These are phyloP conservation scores for Salvia miltiorrhiza DNA, from an alignment of 257 asterid species.

Conservation along the genomic window DNA sequence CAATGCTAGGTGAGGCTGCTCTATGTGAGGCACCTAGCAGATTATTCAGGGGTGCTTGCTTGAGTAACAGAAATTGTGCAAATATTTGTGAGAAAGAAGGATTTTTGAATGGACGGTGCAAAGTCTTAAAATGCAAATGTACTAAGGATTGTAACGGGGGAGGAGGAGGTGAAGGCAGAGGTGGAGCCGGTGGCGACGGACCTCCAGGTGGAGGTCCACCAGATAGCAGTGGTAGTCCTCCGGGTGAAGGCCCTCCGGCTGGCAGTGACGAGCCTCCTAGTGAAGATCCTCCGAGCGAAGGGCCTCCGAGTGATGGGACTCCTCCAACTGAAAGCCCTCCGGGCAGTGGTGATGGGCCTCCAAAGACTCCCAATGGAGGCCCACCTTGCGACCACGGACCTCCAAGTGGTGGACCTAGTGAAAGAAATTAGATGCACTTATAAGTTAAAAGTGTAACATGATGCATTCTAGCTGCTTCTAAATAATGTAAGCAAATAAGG, in stretches of 20 bases:
- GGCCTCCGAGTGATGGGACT: no score
- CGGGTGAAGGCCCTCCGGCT: background rate
- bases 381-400: background rate
- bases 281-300: no score
- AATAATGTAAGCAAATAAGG: no score
- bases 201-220: background rate
- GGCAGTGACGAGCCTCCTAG: background rate
- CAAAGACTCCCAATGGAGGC: background rate
- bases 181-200: background rate
- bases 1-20: constrained; percentile 12
- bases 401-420: background rate
- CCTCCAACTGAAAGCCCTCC: no score
- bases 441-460: background rate
- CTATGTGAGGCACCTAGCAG: constrained; percentile 15
- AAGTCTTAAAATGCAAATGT: constrained; percentile 8
- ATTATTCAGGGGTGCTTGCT: constrained; percentile 21
- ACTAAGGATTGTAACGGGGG: background rate
- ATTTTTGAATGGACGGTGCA: constrained; percentile 2
- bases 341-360: no score
- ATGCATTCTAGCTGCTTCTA: background rate
- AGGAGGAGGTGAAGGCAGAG: background rate
- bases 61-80: constrained; percentile 9
- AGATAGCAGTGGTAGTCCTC: background rate
- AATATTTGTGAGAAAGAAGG: constrained; percentile 26
- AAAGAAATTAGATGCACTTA: background rate